Conservation (phyloP, 148 eudicot species). For the Chenopodium berlandieri region DNA sequence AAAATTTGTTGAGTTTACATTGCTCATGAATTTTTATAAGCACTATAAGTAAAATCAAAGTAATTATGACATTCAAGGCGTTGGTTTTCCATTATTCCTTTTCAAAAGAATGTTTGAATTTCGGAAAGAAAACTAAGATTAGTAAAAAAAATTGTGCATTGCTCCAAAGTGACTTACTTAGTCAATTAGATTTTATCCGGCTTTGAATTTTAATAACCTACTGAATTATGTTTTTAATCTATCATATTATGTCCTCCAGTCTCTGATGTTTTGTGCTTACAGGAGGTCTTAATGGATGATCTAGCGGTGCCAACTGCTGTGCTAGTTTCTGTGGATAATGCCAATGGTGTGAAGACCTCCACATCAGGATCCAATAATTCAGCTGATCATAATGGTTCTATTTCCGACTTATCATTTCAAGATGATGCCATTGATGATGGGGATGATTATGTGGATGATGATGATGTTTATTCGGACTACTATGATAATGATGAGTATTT, state of each 20-base stretch:
- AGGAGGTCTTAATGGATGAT: constrained; percentile 38
- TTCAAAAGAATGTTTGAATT: not conserved
- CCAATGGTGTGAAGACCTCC: constrained; percentile 29
- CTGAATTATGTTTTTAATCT: not conserved
- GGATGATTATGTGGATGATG: constrained; percentile 40
- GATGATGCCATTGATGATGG: constrained; percentile 43
- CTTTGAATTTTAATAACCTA: not conserved
- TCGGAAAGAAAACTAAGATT: not conserved
- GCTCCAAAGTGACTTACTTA: not conserved
- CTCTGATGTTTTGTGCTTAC: constrained; percentile 1
- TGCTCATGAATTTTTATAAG: not conserved
- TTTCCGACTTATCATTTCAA: constrained; percentile 45
- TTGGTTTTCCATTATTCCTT: not conserved
- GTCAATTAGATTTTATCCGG: not conserved
- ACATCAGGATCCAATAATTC: constrained; percentile 42
- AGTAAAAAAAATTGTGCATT: not conserved
- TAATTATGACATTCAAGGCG: not conserved
- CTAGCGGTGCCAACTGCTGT: constrained; percentile 23
- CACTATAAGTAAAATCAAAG: not conserved
- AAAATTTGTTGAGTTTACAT: not conserved
- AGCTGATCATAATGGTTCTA: constrained; percentile 37
- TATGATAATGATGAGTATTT: constrained; percentile 34
- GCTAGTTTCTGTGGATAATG: constrained; percentile 15
- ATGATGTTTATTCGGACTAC: constrained; percentile 33
- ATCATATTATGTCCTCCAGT: not conserved